Conservation (phyloP, 345 rosid genomes). For the Citrus glauca region DNA sequence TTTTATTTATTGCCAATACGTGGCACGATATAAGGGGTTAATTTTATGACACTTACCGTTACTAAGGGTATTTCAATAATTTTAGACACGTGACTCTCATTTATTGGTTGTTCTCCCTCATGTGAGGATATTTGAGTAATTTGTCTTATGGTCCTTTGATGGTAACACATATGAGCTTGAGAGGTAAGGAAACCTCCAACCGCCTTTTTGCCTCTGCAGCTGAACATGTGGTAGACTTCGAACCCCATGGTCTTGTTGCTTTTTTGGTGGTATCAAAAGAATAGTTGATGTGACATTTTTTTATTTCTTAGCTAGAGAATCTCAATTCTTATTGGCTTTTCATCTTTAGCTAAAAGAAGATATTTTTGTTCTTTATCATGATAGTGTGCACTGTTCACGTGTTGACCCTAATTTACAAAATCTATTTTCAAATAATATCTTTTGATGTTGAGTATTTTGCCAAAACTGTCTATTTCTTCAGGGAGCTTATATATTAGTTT, state of each 20-base stretch:
- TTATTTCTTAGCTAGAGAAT: no score
- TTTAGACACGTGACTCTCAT: fast-evolving
- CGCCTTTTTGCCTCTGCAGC: fast-evolving
- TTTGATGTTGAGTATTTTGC: no score
- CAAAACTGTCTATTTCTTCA: fast-evolving
- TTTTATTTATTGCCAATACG: no score
- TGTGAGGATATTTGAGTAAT: no score
- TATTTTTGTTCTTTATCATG: no score
- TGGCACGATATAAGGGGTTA: no score
- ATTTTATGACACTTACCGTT: no score
- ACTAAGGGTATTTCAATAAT: no score
- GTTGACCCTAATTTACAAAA: fast-evolving
- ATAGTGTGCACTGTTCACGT: fast-evolving
- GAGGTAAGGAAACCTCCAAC: fast-evolving
- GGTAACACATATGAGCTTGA: no score
- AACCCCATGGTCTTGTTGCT: fast-evolving
- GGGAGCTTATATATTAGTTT: fast-evolving
- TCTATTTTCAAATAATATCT: fast-evolving
- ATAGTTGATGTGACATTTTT: fast-evolving
- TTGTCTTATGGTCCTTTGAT: no score
- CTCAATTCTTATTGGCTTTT: fast-evolving
- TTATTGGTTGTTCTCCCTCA: no score
- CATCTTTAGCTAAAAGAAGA: no score
- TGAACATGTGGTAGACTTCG: fast-evolving
- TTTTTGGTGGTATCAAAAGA: fast-evolving